These are phyloP conservation scores for Marchantia polymorpha DNA, from an alignment of 225 moss, liverwort and hornwort species.

Conservation along the genomic window DNA sequence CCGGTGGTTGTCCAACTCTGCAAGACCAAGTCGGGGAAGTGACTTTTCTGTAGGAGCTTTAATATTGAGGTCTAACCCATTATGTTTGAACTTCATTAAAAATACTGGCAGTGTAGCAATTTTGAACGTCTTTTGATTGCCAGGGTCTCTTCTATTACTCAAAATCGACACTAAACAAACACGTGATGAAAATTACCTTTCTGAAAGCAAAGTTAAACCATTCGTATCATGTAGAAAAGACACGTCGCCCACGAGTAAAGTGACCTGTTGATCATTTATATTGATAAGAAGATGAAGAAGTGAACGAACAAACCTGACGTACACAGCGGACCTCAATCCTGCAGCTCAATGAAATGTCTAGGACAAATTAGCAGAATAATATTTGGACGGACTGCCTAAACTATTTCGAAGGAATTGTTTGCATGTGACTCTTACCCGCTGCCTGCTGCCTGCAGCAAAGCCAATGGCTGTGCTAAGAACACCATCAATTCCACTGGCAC, in stretches of 20 bases:
- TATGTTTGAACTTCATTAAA: neutral
- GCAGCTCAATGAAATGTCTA: neutral
- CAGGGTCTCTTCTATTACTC: neutral
- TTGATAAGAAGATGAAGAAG: neutral
- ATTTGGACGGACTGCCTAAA: too few relatives aligned
- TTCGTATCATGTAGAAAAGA: constrained; percentile 98
- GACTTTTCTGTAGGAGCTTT: neutral
- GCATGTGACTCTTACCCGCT: constrained; percentile 46
- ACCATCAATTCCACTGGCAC: constrained; percentile 96
- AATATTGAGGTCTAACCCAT: neutral
- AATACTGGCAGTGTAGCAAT: neutral
- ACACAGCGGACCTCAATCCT: neutral
- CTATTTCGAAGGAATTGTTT: too few relatives aligned
- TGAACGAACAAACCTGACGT: neutral
- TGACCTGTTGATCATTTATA: constrained; percentile 58
- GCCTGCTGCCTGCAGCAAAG: constrained; percentile 81
- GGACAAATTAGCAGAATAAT: too few relatives aligned
- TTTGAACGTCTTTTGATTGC: neutral
- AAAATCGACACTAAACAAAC: neutral
- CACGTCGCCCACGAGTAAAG: constrained; percentile 87
- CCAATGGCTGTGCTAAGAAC: constrained; percentile 95
- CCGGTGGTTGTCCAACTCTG: constrained; percentile 89
- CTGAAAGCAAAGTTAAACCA: constrained; percentile 73
- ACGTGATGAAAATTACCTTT: constrained; percentile 48
- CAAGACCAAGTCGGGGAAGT: constrained; percentile 3